phyloP scores from a whole-genome alignment of 495 filamentous ascomycete species.

The Staphylotrichum longicolle region DNA sequence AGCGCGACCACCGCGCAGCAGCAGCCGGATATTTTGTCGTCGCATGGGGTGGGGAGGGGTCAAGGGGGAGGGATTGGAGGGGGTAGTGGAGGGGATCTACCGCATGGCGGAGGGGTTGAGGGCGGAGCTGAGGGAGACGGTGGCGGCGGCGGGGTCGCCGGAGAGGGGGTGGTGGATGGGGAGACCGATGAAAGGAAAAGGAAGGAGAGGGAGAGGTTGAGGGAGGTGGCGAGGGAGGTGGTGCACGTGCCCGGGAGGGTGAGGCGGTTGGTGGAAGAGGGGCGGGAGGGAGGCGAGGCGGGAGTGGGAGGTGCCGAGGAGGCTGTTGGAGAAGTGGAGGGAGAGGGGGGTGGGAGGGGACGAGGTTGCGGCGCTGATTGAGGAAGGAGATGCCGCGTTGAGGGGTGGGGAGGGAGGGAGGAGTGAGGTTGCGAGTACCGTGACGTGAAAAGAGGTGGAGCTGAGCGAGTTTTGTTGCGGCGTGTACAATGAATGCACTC shows the following conservation, averaged over 20 bases:
- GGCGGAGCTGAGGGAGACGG: conserved; percentile 45
- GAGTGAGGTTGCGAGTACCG: conserved; percentile 8
- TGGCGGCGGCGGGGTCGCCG: conserved; percentile 34
- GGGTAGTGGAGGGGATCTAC: conserved; percentile 78
- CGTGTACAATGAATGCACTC: too few relatives aligned
- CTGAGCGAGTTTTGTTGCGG: not conserved
- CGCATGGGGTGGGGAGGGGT: conserved; percentile 48
- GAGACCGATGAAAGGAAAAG: conserved; percentile 50
- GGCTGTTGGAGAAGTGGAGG: conserved; percentile 53
- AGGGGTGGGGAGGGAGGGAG: conserved; percentile 26
- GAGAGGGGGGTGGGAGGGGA: conserved; percentile 50
- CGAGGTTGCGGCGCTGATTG: conserved; percentile 49
- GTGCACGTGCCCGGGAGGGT: conserved; percentile 57
- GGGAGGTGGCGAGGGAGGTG: conserved; percentile 70
- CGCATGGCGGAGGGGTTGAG: conserved; percentile 68
- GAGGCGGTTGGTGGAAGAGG: conserved; percentile 59
- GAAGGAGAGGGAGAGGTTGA: conserved; percentile 54
- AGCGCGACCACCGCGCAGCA: conserved; percentile 56
- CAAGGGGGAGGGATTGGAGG: conserved; percentile 62
- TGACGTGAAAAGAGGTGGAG: not conserved
- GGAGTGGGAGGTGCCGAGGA: conserved; percentile 56
- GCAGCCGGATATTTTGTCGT: too few relatives aligned
- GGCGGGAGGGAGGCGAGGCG: conserved; percentile 58
- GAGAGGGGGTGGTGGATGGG: conserved; percentile 27
- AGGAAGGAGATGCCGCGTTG: conserved; percentile 51